Conservation (phyloP, 768 basidiomycete species). For the Fibroporia radiculosa region DNA sequence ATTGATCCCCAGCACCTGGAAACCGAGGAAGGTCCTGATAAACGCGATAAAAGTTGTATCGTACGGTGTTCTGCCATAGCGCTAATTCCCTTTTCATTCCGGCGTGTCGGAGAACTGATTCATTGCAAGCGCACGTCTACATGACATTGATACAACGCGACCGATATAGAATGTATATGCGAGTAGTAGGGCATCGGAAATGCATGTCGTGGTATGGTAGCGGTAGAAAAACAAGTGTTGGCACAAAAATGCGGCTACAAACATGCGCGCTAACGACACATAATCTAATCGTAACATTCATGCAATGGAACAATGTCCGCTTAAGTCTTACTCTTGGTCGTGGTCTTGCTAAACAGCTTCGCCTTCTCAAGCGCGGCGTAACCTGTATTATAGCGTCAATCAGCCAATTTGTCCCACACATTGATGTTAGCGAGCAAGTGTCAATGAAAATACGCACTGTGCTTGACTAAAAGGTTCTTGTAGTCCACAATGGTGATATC, state of each 20-base stretch:
- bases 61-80: conserved; percentile 9
- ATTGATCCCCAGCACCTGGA: not conserved
- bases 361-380: conserved; percentile 86
- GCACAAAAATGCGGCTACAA: conserved; percentile 3
- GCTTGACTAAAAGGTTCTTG: conserved; percentile 78
- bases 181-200: too few species aligned
- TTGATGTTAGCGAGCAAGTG: not conserved
- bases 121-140: not conserved
- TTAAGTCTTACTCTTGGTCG: conserved; percentile 63
- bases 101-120: not conserved
- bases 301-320: not conserved
- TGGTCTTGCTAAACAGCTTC: conserved; percentile 83
- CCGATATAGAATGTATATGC: too few species aligned
- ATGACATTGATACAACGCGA: not conserved
- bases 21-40: not conserved
- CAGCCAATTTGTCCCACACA: not conserved
- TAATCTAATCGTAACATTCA: not conserved
- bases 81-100: not conserved
- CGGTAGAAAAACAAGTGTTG: not conserved
- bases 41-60: conserved; percentile 4
- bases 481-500: conserved; percentile 92
- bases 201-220: too few species aligned
- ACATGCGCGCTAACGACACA: not conserved
- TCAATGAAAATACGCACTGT: conserved; percentile 44
- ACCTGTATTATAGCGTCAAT: conserved; percentile 38